Conservation (phyloP, 805 yeast species). For the Cephaloascus albidus region DNA sequence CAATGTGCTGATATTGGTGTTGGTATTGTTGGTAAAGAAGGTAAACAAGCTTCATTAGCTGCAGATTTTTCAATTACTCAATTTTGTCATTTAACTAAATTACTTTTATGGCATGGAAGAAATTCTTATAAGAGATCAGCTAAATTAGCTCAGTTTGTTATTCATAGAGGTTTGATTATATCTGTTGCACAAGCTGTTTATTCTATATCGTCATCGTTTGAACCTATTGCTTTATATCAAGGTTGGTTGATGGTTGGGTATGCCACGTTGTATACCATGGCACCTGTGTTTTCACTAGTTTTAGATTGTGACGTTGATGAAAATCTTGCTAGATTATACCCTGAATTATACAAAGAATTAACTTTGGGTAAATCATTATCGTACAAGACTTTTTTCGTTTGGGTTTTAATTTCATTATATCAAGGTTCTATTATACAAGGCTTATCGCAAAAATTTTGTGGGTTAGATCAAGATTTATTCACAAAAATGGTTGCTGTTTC, state of each 20-base stretch:
- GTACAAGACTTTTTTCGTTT: slow-evolving; percentile 78
- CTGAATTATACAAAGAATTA: slow-evolving; percentile 89
- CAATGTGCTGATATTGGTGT: slow-evolving; percentile 99
- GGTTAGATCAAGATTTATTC: slow-evolving; percentile 46
- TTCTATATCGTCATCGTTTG: slow-evolving; percentile 78
- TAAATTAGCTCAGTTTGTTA: slow-evolving; percentile 89
- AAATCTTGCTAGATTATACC: slow-evolving; percentile 79
- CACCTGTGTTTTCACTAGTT: slow-evolving; percentile 91
- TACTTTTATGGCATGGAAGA: slow-evolving; percentile 95
- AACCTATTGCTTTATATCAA: slow-evolving; percentile 88
- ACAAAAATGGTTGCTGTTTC: slow-evolving; percentile 77
- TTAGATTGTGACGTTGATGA: slow-evolving; percentile 88
- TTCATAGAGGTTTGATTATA: slow-evolving; percentile 90
- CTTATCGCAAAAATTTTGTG: slow-evolving; percentile 67
- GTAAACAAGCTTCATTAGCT: slow-evolving; percentile 92
- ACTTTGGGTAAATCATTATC: slow-evolving; percentile 83
- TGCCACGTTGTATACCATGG: slow-evolving; percentile 96
- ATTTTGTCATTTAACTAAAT: slow-evolving; percentile 79
- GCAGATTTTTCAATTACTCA: slow-evolving; percentile 94
- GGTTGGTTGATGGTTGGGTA: slow-evolving; percentile 99
- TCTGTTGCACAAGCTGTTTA: slow-evolving; percentile 93
- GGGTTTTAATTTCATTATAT: slow-evolving; percentile 84
- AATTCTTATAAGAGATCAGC: slow-evolving; percentile 95
- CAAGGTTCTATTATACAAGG: slow-evolving; percentile 87
- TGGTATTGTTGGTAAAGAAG: slow-evolving; percentile 98